phyloP scores from a whole-genome alignment of 495 filamentous ascomycete genomes.

The Talaromyces adpressus region DNA sequence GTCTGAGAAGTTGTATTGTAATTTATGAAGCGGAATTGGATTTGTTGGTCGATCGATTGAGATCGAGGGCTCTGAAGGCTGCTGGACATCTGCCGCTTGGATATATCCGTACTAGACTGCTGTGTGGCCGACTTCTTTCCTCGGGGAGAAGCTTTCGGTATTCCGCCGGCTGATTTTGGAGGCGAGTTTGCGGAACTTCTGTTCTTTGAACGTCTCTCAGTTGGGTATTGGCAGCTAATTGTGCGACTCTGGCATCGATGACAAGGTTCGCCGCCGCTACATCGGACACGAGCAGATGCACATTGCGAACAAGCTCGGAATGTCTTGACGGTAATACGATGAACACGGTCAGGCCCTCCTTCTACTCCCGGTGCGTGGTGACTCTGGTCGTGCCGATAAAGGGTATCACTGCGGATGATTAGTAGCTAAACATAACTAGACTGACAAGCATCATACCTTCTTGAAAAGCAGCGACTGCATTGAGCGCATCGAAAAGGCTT shows the following conservation, averaged over 20 bases:
- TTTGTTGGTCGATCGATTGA: neutral
- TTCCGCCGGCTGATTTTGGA: neutral
- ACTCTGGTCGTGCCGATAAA: constrained; percentile 49
- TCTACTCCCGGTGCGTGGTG: constrained; percentile 36
- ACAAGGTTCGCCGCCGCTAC: constrained; percentile 47
- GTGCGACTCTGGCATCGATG: constrained; percentile 43
- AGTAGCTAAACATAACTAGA: neutral
- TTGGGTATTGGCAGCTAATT: constrained; percentile 46
- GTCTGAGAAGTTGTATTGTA: neutral
- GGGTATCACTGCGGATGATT: constrained; percentile 37
- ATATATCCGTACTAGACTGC: neutral
- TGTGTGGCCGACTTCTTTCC: neutral
- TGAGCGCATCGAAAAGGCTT: constrained; percentile 61
- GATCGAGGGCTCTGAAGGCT: neutral
- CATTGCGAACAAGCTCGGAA: constrained; percentile 50
- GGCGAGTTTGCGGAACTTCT: constrained; percentile 17
- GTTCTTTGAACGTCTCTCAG: constrained; percentile 33
- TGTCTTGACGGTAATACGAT: constrained; percentile 38
- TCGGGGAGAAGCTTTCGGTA: neutral
- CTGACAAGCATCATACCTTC: constrained; percentile 34
- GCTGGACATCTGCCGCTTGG: neutral
- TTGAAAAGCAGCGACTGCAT: constrained; percentile 62
- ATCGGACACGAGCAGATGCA: constrained; percentile 47
- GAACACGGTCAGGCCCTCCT: constrained; percentile 31
- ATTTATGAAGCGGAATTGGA: constrained; percentile 3